A percentile compares a stretch with the other conserved stretches of the same genome.
Conservation (phyloP, 2,329 filamentous ascomycete species). For the Chaetomium strumarium region DNA sequence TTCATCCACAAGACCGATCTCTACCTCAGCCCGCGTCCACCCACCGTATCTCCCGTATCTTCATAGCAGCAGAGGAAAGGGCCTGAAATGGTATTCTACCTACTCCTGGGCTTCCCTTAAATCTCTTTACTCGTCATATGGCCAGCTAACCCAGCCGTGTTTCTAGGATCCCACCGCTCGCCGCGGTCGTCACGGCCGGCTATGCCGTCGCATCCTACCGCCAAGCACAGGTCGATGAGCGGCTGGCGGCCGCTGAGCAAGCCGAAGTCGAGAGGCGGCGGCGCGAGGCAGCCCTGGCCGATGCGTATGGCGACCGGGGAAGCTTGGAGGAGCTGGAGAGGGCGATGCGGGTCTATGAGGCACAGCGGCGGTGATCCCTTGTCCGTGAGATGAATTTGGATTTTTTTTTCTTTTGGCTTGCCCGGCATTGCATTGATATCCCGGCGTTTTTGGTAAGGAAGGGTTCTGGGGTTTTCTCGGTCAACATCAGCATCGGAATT, state of each 20-base stretch:
- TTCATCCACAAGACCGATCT: conserved; percentile 14
- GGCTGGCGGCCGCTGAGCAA: conserved; percentile 12
- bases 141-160: not conserved
- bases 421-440: not conserved
- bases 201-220: conserved; percentile 25
- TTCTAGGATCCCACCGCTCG: conserved; percentile 25
- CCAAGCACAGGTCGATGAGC: conserved; percentile 13
- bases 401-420: not conserved
- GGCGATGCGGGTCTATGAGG: conserved; percentile 29
- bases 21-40: conserved; percentile 29
- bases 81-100: conserved; percentile 23
- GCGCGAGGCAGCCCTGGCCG: conserved; percentile 23
- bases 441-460: not conserved
- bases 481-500: too few relatives aligned
- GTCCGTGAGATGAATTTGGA: not conserved
- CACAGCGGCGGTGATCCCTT: conserved; percentile 15
- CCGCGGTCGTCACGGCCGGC: conserved; percentile 22
- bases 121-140: not conserved
- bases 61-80: conserved; percentile 16
- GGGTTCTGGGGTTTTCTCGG: not conserved
- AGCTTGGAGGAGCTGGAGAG: conserved; percentile 30
- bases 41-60: conserved; percentile 30
- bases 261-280: conserved; percentile 20
- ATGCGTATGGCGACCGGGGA: conserved; percentile 29
- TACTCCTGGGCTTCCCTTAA: not conserved